phyloP scores from a whole-genome alignment of 805 yeast genomes.

The Naumovozyma baii region DNA sequence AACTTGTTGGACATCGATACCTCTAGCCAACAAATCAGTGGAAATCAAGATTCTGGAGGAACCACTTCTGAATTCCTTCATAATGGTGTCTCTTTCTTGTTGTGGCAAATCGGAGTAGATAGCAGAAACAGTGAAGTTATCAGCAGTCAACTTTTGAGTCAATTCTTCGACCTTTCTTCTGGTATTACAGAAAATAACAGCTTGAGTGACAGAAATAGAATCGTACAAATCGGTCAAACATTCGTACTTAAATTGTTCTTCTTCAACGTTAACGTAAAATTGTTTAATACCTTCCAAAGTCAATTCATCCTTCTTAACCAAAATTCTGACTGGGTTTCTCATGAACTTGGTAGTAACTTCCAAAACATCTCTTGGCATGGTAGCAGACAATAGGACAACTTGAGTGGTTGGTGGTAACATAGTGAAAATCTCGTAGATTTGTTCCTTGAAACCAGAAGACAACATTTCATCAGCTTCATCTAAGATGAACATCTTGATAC shows the following conservation, averaged over 20 bases:
- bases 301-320: constrained; percentile 90
- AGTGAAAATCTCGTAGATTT: constrained; percentile 85
- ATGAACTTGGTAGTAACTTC: constrained; percentile 89
- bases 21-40: constrained; percentile 96
- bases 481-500: constrained; percentile 85
- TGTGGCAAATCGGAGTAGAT: constrained; percentile 98
- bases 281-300: constrained; percentile 93
- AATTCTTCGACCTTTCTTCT: constrained; percentile 91
- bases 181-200: constrained; percentile 96
- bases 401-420: constrained; percentile 77
- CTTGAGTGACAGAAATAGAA: constrained; percentile 90
- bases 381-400: constrained; percentile 91
- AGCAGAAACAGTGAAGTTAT: constrained; percentile 84
- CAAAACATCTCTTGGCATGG: constrained; percentile 83
- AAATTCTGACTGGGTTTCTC: constrained; percentile 85
- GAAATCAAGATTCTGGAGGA: constrained; percentile 87
- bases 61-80: constrained; percentile 93
- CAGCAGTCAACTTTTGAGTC: constrained; percentile 63
- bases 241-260: constrained; percentile 91
- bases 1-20: constrained; percentile 97
- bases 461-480: constrained; percentile 99
- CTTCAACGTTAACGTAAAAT: constrained; percentile 80
- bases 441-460: constrained; percentile 80
- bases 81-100: constrained; percentile 85
- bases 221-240: constrained; percentile 91